Percentiles rank a stretch among this genome's conserved stretches.
phyloP scores from a whole-genome alignment of 305 asterid genomes.

The Solanum chacoense region DNA sequence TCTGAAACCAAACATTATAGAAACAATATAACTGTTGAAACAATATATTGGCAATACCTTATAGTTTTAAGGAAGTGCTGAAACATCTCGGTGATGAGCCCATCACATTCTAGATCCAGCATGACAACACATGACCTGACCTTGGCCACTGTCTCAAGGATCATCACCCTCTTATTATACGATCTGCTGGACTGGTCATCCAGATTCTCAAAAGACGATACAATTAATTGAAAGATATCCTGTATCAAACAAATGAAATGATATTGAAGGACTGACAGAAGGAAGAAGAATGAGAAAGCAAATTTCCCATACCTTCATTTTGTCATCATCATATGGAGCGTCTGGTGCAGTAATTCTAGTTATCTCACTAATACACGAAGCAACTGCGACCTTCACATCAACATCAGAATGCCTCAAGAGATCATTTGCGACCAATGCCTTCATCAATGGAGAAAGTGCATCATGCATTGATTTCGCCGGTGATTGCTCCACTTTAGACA shows the following conservation, averaged over 20 bases:
- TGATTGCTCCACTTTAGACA: slow-evolving; percentile 86
- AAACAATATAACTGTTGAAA: background rate
- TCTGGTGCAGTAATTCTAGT: slow-evolving; percentile 91
- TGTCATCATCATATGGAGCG: slow-evolving; percentile 68
- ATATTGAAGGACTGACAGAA: slow-evolving; percentile 5
- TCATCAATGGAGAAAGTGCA: slow-evolving; percentile 55
- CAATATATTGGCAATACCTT: slow-evolving; percentile 33
- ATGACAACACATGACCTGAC: slow-evolving; percentile 84
- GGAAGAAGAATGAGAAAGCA: background rate
- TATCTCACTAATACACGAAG: slow-evolving; percentile 88
- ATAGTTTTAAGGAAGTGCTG: slow-evolving; percentile 62
- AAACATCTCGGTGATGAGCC: slow-evolving; percentile 76
- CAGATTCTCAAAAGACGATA: slow-evolving; percentile 70
- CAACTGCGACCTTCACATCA: slow-evolving; percentile 80
- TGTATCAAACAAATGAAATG: slow-evolving; percentile 26
- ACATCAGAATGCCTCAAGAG: slow-evolving; percentile 61
- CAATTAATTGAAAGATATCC: slow-evolving; percentile 84
- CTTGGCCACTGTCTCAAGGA: slow-evolving; percentile 88
- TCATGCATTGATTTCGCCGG: slow-evolving; percentile 60
- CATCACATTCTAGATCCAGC: slow-evolving; percentile 96
- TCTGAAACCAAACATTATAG: background rate
- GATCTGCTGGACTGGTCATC: slow-evolving; percentile 66
- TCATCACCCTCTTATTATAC: slow-evolving; percentile 48
- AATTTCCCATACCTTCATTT: slow-evolving; percentile 58
- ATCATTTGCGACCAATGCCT: slow-evolving; percentile 45